These are phyloP conservation scores for Kazachstania martiniae DNA, from an alignment of 805 yeast species.

Conservation along the genomic window DNA sequence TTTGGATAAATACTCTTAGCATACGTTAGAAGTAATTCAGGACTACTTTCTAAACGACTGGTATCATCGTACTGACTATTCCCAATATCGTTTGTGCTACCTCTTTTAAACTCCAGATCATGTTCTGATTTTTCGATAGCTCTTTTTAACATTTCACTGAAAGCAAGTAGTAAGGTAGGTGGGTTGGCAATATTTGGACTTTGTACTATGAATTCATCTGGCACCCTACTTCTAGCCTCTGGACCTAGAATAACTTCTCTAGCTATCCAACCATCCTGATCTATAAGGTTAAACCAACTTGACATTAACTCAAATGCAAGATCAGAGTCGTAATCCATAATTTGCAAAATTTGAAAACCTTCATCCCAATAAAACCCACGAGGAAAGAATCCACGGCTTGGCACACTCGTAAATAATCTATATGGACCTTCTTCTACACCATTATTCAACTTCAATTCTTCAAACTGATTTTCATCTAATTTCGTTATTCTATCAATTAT, in stretches of 20 bases:
- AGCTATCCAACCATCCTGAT: conserved; percentile 86
- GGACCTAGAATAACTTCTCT: conserved; percentile 89
- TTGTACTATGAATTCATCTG: conserved; percentile 72
- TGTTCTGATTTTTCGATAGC: conserved; percentile 25
- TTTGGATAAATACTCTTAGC: conserved; percentile 64
- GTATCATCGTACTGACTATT: conserved; percentile 6
- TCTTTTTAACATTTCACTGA: conserved; percentile 44
- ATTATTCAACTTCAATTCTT: conserved; percentile 34
- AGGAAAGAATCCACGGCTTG: conserved; percentile 90
- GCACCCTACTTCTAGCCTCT: conserved; percentile 84
- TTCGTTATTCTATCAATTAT: conserved; percentile 64
- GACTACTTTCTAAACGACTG: conserved; percentile 40
- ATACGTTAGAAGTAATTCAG: conserved; percentile 47
- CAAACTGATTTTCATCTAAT: conserved; percentile 61
- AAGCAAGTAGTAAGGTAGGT: conserved; percentile 77
- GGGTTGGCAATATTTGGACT: conserved; percentile 90
- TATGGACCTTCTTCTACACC: conserved; percentile 67
- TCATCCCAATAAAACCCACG: conserved; percentile 99
- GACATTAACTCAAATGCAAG: conserved; percentile 66
- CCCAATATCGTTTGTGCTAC: conserved; percentile 15
- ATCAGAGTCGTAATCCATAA: conserved; percentile 75
- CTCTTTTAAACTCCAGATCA: conserved; percentile 2
- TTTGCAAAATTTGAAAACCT: conserved; percentile 83
- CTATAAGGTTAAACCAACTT: conserved; percentile 80
- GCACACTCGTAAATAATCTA: conserved; percentile 72